Evolutionary conservation across 768 basidiomycete species (phyloP).

Genomic region (Collybia mongolica): DNA sequence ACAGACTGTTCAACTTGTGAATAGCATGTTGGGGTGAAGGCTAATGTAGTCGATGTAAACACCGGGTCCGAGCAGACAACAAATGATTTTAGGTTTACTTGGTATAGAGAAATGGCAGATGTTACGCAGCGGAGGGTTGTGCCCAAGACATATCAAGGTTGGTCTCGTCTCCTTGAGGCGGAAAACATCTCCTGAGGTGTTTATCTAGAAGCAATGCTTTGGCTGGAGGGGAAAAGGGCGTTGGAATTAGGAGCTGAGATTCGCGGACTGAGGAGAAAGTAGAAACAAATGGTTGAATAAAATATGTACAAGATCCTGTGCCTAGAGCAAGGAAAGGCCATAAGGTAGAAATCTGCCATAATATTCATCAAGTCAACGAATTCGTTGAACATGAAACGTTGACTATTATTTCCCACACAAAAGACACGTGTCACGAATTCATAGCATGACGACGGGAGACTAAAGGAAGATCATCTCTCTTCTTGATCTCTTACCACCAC

Average conservation of each 20-base stretch:
- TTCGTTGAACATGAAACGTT: no score
- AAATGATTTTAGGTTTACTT: conserved; percentile 78
- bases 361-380: no score
- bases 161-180: conserved; percentile 13
- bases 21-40: conserved; percentile 71
- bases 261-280: conserved; percentile 22
- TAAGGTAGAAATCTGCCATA: no score
- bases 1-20: not conserved
- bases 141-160: conserved; percentile 71
- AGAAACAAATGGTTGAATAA: not conserved
- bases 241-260: conserved; percentile 72
- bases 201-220: conserved; percentile 74
- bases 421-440: no score
- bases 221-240: conserved; percentile 76
- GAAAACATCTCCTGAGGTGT: not conserved
- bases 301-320: no score
- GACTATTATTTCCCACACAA: no score
- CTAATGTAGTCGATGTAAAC: conserved; percentile 67
- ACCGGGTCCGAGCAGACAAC: conserved; percentile 66
- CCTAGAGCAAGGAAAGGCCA: no score
- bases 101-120: conserved; percentile 46
- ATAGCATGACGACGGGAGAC: no score
- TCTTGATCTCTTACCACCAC: no score
- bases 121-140: conserved; percentile 47
- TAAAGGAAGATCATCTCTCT: no score